Evolutionary conservation across 2,329 filamentous ascomycete species (phyloP).

Genomic region (Pleurostoma richardsiae): DNA sequence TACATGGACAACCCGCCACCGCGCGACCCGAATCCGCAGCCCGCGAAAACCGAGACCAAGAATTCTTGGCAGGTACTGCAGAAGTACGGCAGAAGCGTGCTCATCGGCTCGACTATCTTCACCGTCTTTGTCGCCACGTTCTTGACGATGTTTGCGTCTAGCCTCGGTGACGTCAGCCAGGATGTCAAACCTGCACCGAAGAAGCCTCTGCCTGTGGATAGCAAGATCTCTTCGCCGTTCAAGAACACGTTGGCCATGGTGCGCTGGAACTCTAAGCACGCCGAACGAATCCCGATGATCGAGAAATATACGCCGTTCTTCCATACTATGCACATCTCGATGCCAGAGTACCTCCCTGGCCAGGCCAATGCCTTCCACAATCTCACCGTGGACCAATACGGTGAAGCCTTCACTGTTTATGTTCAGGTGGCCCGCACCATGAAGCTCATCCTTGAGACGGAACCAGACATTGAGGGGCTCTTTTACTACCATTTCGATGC

Average conservation of each 20-base stretch:
- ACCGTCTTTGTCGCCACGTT: constrained; percentile 13
- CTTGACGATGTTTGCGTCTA: constrained; percentile 11
- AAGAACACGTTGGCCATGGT: constrained; percentile 21
- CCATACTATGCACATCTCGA: constrained; percentile 19
- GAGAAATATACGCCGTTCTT: constrained; percentile 23
- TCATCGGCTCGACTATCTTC: constrained; percentile 9
- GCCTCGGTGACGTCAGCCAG: constrained; percentile 10
- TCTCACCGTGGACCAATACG: constrained; percentile 20
- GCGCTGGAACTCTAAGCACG: constrained; percentile 17
- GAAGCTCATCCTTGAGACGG: constrained; percentile 19
- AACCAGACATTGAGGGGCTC: constrained; percentile 20
- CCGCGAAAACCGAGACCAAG: constrained; percentile 6
- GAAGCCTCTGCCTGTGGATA: not conserved
- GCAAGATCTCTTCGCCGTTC: constrained; percentile 16
- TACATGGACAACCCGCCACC: constrained; percentile 21
- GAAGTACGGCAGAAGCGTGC: not conserved
- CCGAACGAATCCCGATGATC: constrained; percentile 19
- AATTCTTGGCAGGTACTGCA: constrained; percentile 1
- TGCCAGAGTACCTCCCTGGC: constrained; percentile 10
- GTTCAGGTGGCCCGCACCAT: constrained; percentile 20
- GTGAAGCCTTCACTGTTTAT: constrained; percentile 13
- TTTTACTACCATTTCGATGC: constrained; percentile 26
- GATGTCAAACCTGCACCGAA: not conserved
- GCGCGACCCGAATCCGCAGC: constrained; percentile 9
- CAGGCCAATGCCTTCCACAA: constrained; percentile 9